These are phyloP conservation scores for Chaetomidium leptoderma DNA, from an alignment of 495 filamentous ascomycete genomes.

Conservation along the genomic window DNA sequence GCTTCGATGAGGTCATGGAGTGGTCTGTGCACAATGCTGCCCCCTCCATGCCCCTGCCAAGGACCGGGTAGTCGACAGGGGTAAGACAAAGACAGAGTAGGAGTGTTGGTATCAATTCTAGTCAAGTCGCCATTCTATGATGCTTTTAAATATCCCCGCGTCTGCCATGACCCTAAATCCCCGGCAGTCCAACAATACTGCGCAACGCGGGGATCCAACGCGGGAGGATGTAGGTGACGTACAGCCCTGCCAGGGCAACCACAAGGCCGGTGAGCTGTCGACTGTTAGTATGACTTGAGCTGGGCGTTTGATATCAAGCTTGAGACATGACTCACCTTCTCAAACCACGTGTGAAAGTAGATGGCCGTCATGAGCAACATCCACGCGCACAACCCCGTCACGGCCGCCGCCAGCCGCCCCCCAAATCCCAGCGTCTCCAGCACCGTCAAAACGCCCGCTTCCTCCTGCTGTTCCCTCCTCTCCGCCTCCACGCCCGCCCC, in stretches of 20 bases:
- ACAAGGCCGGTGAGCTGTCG: conserved; percentile 65
- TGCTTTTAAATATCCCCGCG: neutral
- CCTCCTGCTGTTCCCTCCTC: conserved; percentile 27
- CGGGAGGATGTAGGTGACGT: conserved; percentile 72
- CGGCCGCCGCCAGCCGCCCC: conserved; percentile 46
- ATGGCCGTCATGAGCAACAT: conserved; percentile 98
- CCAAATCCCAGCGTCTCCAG: conserved; percentile 38
- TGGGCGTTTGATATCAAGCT: neutral
- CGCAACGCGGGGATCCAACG: conserved; percentile 59
- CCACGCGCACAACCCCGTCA: conserved; percentile 70
- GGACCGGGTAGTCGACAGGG: neutral
- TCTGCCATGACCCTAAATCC: conserved; percentile 41
- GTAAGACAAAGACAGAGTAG: neutral
- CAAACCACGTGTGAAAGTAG: conserved; percentile 97
- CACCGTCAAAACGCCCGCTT: conserved; percentile 19
- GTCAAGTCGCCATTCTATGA: conserved; percentile 1
- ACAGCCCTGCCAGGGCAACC: conserved; percentile 64
- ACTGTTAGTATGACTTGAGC: conserved; percentile 8
- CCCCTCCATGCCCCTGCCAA: conserved; percentile 6
- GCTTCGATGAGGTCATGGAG: conserved; percentile 36
- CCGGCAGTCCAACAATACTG: conserved; percentile 68
- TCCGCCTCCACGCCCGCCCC: conserved; percentile 43
- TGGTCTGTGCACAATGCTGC: conserved; percentile 26
- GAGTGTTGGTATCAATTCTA: conserved; percentile 5
- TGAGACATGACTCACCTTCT: conserved; percentile 88